Conservation (phyloP, 1,284 basidiomycete genomes). For the Dichomitus squalens region DNA sequence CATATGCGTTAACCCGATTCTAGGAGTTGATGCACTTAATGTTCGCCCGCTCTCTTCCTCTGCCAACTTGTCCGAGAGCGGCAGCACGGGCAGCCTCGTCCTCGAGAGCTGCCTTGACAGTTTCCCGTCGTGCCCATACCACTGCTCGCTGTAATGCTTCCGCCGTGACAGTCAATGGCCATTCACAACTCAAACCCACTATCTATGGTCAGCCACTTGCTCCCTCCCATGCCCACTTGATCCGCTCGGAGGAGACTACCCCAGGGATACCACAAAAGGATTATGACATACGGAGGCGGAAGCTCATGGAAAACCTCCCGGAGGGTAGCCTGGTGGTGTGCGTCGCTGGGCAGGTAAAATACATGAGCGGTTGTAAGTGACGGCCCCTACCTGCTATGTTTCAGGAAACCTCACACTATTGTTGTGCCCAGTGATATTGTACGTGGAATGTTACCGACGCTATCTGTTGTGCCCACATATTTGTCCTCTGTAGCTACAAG, state of each 20-base stretch:
- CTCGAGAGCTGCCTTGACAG: slow-evolving; percentile 2
- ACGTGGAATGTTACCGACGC: slow-evolving; percentile 24
- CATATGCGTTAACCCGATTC: not conserved
- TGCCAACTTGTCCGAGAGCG: slow-evolving; percentile 16
- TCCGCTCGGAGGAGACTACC: slow-evolving; percentile 66
- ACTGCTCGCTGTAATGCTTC: slow-evolving; percentile 15
- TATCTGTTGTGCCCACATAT: not conserved
- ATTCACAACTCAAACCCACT: slow-evolving; percentile 30
- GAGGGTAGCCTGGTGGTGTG: slow-evolving; percentile 80
- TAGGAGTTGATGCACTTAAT: slow-evolving; percentile 6
- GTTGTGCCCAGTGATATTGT: slow-evolving; percentile 50
- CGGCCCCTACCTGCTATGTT: not conserved
- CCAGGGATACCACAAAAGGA: slow-evolving; percentile 84
- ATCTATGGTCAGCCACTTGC: slow-evolving; percentile 33
- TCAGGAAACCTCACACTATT: not conserved
- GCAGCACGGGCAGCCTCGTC: slow-evolving; percentile 16
- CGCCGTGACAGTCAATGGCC: slow-evolving; percentile 20
- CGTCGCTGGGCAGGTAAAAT: slow-evolving; percentile 81
- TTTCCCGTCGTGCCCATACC: not conserved
- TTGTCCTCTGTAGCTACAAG: slow-evolving; percentile 70
- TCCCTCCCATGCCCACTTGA: slow-evolving; percentile 34
- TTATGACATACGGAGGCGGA: slow-evolving; percentile 78
- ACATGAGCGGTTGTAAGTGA: slow-evolving; percentile 83
- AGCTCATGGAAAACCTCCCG: slow-evolving; percentile 79
- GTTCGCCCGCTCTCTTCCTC: slow-evolving; percentile 21